Base-by-base conservation (phyloP, 2,329 filamentous ascomycete species). In the Ophiostoma fasciatum region DNA sequence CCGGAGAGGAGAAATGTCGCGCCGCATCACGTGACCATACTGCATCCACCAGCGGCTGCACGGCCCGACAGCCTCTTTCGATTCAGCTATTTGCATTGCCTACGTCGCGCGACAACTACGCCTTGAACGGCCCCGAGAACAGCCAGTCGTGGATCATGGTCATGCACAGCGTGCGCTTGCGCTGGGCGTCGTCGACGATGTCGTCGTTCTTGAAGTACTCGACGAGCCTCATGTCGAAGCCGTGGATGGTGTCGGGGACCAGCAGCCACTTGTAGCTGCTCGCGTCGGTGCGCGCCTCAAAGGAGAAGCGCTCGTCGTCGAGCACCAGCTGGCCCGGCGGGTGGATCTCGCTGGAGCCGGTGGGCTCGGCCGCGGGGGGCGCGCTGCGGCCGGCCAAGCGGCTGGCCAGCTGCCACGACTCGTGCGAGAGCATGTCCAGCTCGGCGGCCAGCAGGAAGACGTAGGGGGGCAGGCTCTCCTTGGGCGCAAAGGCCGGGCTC, bases 351-450 rank as follows among this genome's bases (percentile, higher is more conserved):
- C 44, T 36, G 18, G 48, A 42, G 4, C 54, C 55, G 8, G 19
- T 21, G 4, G 51, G 51, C 8, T 57, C 45, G 9, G 51, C 49
- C 1, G 45, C 46, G 4, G n/a, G 41, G 23, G 19, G 54, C 48
- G n/a, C 45, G 9, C 48, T 41, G 18, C 50, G 45, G 1, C 53
- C 55, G 5, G 54, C 54, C 4, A 62, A 39, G 31, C 46, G 49
- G 37, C 49, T 53, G 17, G 55, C 55, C 48, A 61, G 47, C 20
- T 52, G 44, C 54, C 55, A 61, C 8, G 44, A 53, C 46, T 66
- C 65, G 23, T 56, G 50, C 2, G 55, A 56, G 12, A 66, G 45
- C 48, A 63, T 56, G 46, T 68, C 65, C 36, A 63, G 53, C 50
- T 68, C 61, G 12, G 54, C 54, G 0, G 49, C 60, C 7, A 66